These are phyloP conservation scores for Leptographium galeiforme DNA, from an alignment of 2,329 filamentous ascomycete species.

Conservation along the genomic window DNA sequence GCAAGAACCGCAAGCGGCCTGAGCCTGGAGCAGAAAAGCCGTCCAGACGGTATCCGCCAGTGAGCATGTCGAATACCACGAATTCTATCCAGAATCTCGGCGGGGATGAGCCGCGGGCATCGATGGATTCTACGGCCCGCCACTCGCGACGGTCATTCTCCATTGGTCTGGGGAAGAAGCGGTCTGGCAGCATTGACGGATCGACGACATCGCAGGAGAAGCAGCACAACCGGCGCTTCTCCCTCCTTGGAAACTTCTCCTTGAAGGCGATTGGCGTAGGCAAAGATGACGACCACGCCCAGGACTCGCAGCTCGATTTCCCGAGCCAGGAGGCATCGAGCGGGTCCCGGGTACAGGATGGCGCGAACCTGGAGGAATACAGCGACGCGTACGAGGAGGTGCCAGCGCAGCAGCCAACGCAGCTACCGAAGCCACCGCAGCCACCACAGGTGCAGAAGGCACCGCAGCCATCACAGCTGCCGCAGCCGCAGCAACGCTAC, in stretches of 20 bases:
- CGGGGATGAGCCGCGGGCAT: slow-evolving; percentile 35
- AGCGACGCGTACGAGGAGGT: slow-evolving; percentile 17
- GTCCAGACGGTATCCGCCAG: slow-evolving; percentile 66
- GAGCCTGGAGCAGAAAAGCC: slow-evolving; percentile 34
- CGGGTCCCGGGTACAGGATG: background rate
- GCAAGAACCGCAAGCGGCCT: slow-evolving; percentile 37
- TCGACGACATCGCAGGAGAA: slow-evolving; percentile 45
- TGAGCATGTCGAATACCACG: slow-evolving; percentile 60
- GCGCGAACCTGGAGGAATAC: slow-evolving; percentile 3
- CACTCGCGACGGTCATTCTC: slow-evolving; percentile 57
- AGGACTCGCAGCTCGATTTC: slow-evolving; percentile 37
- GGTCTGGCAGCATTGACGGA: slow-evolving; percentile 50
- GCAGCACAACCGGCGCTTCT: slow-evolving; percentile 48
- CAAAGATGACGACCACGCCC: slow-evolving; percentile 33
- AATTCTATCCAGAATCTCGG: background rate
- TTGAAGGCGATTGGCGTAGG: slow-evolving; percentile 50
- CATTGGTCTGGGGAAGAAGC: slow-evolving; percentile 55
- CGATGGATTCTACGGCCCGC: slow-evolving; percentile 48
- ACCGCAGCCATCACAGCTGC: background rate
- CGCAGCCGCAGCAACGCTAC: background rate
- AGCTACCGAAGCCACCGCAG: background rate
- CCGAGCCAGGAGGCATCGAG: slow-evolving; percentile 34
- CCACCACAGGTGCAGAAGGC: slow-evolving; percentile 4
- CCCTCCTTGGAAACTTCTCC: slow-evolving; percentile 53
- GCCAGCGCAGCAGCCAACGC: background rate